phyloP scores from a whole-genome alignment of 495 filamentous ascomycete species.

The Aspergillus hancockii region DNA sequence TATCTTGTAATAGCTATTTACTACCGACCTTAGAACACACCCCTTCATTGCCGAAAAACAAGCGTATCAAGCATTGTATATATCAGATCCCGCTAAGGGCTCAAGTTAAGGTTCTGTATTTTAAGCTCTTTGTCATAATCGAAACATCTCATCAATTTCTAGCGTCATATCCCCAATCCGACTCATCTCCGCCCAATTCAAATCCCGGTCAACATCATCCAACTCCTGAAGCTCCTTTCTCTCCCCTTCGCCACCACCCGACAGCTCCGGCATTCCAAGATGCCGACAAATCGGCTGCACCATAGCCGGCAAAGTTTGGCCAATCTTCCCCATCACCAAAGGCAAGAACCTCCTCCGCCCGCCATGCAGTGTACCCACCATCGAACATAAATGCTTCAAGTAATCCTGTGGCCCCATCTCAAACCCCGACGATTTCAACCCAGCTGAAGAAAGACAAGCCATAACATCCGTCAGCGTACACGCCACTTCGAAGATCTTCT shows the following conservation, averaged over 20 bases:
- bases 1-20: too few relatives aligned
- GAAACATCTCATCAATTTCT: conserved; percentile 23
- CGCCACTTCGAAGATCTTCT: conserved; percentile 76
- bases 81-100: too few relatives aligned
- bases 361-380: conserved; percentile 68
- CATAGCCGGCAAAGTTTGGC: conserved; percentile 63
- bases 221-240: neutral
- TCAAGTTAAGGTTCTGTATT: too few relatives aligned
- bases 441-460: conserved; percentile 55
- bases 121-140: too few relatives aligned
- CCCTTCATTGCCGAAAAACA: too few relatives aligned
- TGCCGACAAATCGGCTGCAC: conserved; percentile 47
- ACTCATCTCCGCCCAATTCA: conserved; percentile 28
- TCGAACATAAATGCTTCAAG: conserved; percentile 65
- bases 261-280: conserved; percentile 16
- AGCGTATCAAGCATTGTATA: too few relatives aligned
- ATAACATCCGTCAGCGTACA: conserved; percentile 74
- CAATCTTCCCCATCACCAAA: conserved; percentile 67
- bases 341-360: conserved; percentile 72
- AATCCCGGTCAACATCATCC: conserved; percentile 3
- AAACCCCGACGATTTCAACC: conserved; percentile 54
- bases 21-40: too few relatives aligned
- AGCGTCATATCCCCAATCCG: conserved; percentile 26
- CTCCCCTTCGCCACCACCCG: neutral
- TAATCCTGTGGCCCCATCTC: conserved; percentile 69